Evolutionary conservation across 495 filamentous ascomycete species (phyloP), one percentile per base, ranked within the genome.

Genomic region (Lophiotrema nucula): DNA sequence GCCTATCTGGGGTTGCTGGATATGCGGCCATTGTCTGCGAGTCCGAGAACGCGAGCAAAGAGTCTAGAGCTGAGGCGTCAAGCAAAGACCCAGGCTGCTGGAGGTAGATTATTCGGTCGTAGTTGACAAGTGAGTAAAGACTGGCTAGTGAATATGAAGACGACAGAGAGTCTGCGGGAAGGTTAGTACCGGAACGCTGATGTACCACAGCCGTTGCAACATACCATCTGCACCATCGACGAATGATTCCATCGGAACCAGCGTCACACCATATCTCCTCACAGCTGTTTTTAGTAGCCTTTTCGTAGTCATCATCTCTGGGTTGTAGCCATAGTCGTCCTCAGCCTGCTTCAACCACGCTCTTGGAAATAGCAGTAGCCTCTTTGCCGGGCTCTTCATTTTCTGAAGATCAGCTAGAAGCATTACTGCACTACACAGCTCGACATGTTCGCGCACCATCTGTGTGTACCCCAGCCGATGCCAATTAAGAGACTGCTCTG

Each of bases 361-460:
- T 41, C 58, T 62, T 16, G 77, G 77, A 60, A 78, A 80, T 61
- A 79, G 35, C 19, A 80, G 54, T 1, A 79, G 58, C 50, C 70
- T 64, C 47, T 69, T 67, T 27, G 75, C 76, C 22, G 72, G 73
- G 47, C 72, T 76, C 56, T 69, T 72, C 59, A 69, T 64, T 41
- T 67, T 53, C 15, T 76, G 67, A 28, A 80, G 53, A 27, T 73
- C 73, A 11, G 68, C 73, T 24, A 79, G 74, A 22, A 73, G 67
- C 71, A 78, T 79, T 21, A 80, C 60, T 1, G 75, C 71, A 27
- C 66, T 72, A 67, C 77, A 80, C 10, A 80, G 64, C 27, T 77
- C 70, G 10, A 64, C 58, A 57, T 73, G 74, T 6, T 70, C 65
- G 31, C 64, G 59, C 22, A 75, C 71, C 19, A 78, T 42, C 45